phyloP scores from a whole-genome alignment of 305 asterid genomes.

The Fraxinus baroniana region DNA sequence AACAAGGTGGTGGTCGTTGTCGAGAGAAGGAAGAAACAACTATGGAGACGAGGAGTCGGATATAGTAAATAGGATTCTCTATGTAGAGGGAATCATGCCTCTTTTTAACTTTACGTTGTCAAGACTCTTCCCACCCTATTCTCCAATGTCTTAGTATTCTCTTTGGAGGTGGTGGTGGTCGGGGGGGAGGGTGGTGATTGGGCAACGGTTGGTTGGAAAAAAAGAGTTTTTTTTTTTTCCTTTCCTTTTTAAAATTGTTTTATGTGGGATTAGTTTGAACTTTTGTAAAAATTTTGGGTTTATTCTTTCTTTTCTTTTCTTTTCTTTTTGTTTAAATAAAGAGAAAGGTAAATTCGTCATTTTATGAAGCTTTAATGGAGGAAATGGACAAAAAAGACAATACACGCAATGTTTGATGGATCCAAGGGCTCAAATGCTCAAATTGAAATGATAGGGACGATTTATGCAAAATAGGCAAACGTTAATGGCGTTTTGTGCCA shows the following conservation, averaged over 20 bases:
- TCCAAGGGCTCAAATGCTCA: neutral
- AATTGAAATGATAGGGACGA: neutral
- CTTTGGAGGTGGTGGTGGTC: neutral
- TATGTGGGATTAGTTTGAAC: neutral
- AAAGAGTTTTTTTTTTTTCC: neutral
- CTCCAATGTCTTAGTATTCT: neutral
- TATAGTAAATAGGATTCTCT: neutral
- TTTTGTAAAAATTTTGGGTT: neutral
- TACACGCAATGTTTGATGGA: neutral
- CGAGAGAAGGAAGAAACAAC: neutral
- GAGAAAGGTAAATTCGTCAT: neutral
- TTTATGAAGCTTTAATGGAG: neutral
- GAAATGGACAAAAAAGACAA: neutral
- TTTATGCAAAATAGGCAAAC: neutral
- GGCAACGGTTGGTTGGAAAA: neutral
- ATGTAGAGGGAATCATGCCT: neutral
- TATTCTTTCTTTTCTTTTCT: neutral
- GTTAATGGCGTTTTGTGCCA: neutral
- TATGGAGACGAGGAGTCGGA: neutral
- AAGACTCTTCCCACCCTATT: neutral
- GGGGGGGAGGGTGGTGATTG: too few relatives aligned
- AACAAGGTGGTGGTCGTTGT: neutral
- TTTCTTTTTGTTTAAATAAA: neutral
- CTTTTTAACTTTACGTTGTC: neutral
- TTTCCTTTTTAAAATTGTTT: neutral